Base-by-base conservation (phyloP, 129 eudicot genomes). In the Escallonia rubra region DNA sequence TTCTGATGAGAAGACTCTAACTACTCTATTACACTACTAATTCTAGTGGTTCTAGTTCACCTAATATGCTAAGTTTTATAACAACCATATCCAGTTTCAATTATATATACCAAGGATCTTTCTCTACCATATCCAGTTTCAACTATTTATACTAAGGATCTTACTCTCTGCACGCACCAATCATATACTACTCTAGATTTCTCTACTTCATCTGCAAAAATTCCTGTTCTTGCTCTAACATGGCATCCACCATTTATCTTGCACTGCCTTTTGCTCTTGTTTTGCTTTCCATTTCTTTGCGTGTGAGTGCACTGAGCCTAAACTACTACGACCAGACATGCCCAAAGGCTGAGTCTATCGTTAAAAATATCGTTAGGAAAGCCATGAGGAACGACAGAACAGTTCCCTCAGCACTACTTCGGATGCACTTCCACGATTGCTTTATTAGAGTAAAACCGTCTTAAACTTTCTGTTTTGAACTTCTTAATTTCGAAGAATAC, bases 341-440 rank as follows among this genome's bases (percentile, higher is more conserved):
- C 65, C 96, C 88, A 11, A 67, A 67, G 3, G 83, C 61, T 5
- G 88, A 90, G 74, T 70, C 81, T 43, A 58, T 65, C 9, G 69
- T 90, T 41, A 76, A 83, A 5, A 70, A 67, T 41, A 79, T 66
- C 0, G 90, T 90, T 50, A 82, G 73, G 81, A 84, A 81, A 64
- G 96, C 86, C 38, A 81, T 84, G 83, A 10, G 61, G 65, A 90
- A 90, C 63, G 95, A 90, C 69, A 76, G 54, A 58, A 87, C 87
- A 40, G 93, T 91, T 48, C 92, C 97, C 5, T 91, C 96, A 66
- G 92, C 92, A 53, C 80, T 90, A 38, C 83, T 90, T 34, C 73
- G 97, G 47, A 86, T 86, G 91, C 93, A 86, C 65, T 89, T 89
- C 80, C 96, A 89, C 66, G 96, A 89, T 59, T 89, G 96, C 81